phyloP scores from a whole-genome alignment of 169 alveolate species.

The Cryptosporidium xiaoi region DNA sequence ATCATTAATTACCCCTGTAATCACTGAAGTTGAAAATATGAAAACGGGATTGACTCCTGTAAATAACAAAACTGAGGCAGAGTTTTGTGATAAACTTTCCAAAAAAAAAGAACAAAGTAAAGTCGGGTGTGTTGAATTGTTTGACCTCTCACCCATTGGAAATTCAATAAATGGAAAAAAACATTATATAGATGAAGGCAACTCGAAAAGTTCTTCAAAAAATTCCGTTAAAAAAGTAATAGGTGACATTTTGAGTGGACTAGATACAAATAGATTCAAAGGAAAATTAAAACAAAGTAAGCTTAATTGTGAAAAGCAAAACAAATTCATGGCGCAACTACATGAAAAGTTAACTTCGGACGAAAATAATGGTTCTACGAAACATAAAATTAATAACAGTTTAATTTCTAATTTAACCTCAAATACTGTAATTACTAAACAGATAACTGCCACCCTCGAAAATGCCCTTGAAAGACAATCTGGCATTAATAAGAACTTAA shows the following conservation, averaged over 20 bases:
- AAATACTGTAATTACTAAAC: not conserved
- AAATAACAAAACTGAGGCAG: slow-evolving; percentile 5
- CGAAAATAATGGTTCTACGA: not conserved
- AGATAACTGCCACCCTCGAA: slow-evolving; percentile 13
- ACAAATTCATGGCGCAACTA: slow-evolving; percentile 46
- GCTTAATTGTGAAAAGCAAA: slow-evolving; percentile 42
- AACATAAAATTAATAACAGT: not conserved
- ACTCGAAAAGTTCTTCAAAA: slow-evolving; percentile 26
- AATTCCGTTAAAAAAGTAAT: slow-evolving; percentile 14
- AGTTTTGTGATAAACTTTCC: not conserved
- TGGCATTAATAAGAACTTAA: not conserved
- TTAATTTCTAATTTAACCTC: not conserved
- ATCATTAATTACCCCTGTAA: slow-evolving; percentile 6
- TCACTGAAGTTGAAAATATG: not conserved
- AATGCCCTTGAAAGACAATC: slow-evolving; percentile 21
- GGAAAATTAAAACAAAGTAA: not conserved
- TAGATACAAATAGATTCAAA: slow-evolving; percentile 13
- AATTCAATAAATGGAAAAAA: not conserved
- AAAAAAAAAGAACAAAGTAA: slow-evolving; percentile 18
- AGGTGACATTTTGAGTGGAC: slow-evolving; percentile 35
- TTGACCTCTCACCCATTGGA: slow-evolving; percentile 29
- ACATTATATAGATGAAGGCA: slow-evolving; percentile 12
- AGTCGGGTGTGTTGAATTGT: not conserved
- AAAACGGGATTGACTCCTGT: slow-evolving; percentile 58
- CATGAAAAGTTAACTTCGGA: slow-evolving; percentile 17